Base-by-base conservation (phyloP, 1,139 yeast species). In the Groenewaldozyma sp. region DNA sequence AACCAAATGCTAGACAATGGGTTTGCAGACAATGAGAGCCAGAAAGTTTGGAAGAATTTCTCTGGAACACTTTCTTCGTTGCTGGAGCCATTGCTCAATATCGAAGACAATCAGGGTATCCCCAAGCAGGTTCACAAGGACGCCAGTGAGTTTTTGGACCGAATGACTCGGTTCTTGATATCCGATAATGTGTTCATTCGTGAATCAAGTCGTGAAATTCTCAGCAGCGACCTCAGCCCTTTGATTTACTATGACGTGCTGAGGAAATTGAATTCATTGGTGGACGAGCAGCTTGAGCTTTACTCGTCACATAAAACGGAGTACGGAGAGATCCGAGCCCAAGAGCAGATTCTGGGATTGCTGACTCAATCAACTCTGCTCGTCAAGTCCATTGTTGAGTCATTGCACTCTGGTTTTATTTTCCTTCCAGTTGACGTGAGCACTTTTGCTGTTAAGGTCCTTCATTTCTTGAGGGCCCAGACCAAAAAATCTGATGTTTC, bases 41-140 rank as follows among this genome's bases (percentile, higher is more conserved):
- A 51, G 32, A 47, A 48, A 14, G 50, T 46, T 27, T 57, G 62
- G 62, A 45, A 54, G 28, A 52, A 52, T 24, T 56, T 24, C 51
- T 74, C 67, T 39, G 78, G 75, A 38, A 61, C 74, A 1, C 70
- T 73, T 47, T 61, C 73, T 13, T 63, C 68, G 1, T 67, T 71
- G 3, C 40, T 55, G 3, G 49, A 53, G 14, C 56, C 60, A 2
- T 44, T 54, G 39, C 45, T 56, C 24, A 50, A 55, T 17, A 43
- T 44, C 11, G 52, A 49, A 13, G 45, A 40, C 14, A 52, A 50
- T 14, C 42, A 44, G 16, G 45, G 47, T 17, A 45, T 52, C 21
- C 52, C 53, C 4, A 50, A 50, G 26, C 50, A 50, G 31, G 48
- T 53, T 6, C 53, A 50, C 29, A 47, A 51, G 35, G 48, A 50